These are phyloP conservation scores for Diaporthe caulivora DNA, from an alignment of 2,329 filamentous ascomycete genomes.

Conservation along the genomic window DNA sequence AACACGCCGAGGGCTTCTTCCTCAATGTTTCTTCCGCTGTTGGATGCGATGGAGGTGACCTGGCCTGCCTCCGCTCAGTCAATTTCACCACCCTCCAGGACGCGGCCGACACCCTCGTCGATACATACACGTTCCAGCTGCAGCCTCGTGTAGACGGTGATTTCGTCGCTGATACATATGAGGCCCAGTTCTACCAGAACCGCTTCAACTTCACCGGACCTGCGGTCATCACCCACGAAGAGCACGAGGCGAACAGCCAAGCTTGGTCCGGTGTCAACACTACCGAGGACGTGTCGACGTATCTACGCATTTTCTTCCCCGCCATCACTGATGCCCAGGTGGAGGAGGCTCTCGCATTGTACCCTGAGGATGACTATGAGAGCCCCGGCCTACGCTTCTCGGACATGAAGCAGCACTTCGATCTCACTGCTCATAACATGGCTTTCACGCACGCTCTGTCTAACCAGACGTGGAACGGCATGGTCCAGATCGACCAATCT, in stretches of 20 bases:
- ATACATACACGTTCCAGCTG: slow-evolving; percentile 49
- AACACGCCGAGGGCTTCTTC: slow-evolving; percentile 46
- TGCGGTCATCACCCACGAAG: slow-evolving; percentile 51
- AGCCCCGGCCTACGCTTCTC: slow-evolving; percentile 50
- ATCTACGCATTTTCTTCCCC: slow-evolving; percentile 50
- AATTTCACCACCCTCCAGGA: slow-evolving; percentile 42
- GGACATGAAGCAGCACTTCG: slow-evolving; percentile 52
- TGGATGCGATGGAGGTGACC: slow-evolving; percentile 46
- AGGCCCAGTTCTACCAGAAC: slow-evolving; percentile 51
- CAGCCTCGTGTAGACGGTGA: slow-evolving; percentile 53
- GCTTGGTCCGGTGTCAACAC: slow-evolving; percentile 49
- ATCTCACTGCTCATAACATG: slow-evolving; percentile 50
- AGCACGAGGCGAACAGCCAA: slow-evolving; percentile 50
- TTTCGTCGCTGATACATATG: slow-evolving; percentile 51
- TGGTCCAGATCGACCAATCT: slow-evolving; percentile 47
- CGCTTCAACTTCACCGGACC: slow-evolving; percentile 52
- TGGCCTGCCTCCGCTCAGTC: slow-evolving; percentile 48
- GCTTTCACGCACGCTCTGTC: slow-evolving; percentile 50
- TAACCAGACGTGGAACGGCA: slow-evolving; percentile 53
- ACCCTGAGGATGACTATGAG: slow-evolving; percentile 49
- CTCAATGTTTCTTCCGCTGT: slow-evolving; percentile 34
- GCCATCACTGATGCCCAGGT: slow-evolving; percentile 49
- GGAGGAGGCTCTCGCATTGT: slow-evolving; percentile 47
- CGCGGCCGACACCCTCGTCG: slow-evolving; percentile 44
- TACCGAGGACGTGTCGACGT: slow-evolving; percentile 48